Percentiles rank a stretch among this genome's conserved stretches.
Conservation (phyloP, 768 basidiomycete genomes). For the Phlebiopsis flavidoalba region DNA sequence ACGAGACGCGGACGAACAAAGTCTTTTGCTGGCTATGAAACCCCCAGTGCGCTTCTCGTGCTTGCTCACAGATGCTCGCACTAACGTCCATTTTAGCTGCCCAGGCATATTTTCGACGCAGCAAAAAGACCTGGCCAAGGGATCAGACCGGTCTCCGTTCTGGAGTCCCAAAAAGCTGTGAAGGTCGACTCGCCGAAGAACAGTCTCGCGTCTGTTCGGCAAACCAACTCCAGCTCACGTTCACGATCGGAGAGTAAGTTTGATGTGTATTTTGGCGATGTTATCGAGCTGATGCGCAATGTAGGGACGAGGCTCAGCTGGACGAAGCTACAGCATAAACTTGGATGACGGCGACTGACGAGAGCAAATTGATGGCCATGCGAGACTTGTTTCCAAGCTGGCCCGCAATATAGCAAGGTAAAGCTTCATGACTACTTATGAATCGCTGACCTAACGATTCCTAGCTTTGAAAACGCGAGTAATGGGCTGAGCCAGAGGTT, state of each 20-base stretch:
- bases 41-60: conserved; percentile 53
- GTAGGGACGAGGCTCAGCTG: conserved; percentile 74
- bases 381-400: conserved; percentile 79
- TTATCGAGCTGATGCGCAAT: conserved; percentile 11
- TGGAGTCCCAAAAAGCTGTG: conserved; percentile 57
- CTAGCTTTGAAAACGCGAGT: conserved; percentile 66
- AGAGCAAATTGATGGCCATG: conserved; percentile 83
- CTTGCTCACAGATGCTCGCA: background rate
- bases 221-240: conserved; percentile 40
- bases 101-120: conserved; percentile 77
- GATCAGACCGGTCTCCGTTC: conserved; percentile 71
- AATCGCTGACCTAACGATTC: background rate
- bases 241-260: conserved; percentile 71
- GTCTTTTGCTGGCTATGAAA: conserved; percentile 71
- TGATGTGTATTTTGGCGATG: background rate
- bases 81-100: conserved; percentile 29
- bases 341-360: conserved; percentile 80
- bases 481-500: conserved; percentile 54
- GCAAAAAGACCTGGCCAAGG: conserved; percentile 83
- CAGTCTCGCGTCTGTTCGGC: conserved; percentile 62
- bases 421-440: conserved; percentile 10
- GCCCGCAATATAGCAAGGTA: conserved; percentile 77
- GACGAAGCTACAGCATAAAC: conserved; percentile 69
- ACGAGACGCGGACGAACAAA: conserved; percentile 63
- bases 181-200: conserved; percentile 69